phyloP scores from a whole-genome alignment of 768 basidiomycete species.

The Mycena sanguinolenta region DNA sequence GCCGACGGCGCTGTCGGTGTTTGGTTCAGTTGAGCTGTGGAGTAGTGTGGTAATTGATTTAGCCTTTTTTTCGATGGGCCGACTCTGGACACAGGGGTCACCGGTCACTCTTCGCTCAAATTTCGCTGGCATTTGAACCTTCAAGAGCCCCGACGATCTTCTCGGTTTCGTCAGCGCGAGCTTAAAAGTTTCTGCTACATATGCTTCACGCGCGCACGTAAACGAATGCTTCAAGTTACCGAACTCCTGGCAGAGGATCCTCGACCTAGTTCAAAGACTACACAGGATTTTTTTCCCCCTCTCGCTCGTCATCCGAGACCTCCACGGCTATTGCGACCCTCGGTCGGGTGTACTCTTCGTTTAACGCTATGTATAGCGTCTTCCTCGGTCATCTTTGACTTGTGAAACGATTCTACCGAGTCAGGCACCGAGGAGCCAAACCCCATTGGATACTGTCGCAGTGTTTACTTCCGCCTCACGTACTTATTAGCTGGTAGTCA shows the following conservation, averaged over 20 bases:
- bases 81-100: background rate
- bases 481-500: slow-evolving; percentile 13
- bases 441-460: slow-evolving; percentile 18
- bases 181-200: slow-evolving; percentile 25
- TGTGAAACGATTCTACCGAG: slow-evolving; percentile 25
- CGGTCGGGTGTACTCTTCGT: background rate
- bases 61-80: background rate
- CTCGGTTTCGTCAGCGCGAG: slow-evolving; percentile 15
- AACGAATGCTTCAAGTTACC: background rate
- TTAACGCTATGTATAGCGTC: background rate
- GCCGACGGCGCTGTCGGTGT: slow-evolving; percentile 91
- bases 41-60: slow-evolving; percentile 13
- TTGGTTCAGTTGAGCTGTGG: slow-evolving; percentile 80
- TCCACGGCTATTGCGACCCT: slow-evolving; percentile 4
- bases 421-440: slow-evolving; percentile 25
- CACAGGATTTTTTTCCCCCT: background rate
- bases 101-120: background rate
- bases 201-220: slow-evolving; percentile 12
- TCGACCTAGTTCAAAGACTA: slow-evolving; percentile 1
- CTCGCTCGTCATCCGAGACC: background rate
- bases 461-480: slow-evolving; percentile 29
- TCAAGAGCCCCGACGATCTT: background rate
- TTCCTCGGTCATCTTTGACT: slow-evolving; percentile 22
- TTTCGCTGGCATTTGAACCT: slow-evolving; percentile 6
- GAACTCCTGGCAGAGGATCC: background rate